These are phyloP conservation scores for Trypanosoma congolense DNA, from an alignment of 208 protist genomes.

Conservation along the genomic window DNA sequence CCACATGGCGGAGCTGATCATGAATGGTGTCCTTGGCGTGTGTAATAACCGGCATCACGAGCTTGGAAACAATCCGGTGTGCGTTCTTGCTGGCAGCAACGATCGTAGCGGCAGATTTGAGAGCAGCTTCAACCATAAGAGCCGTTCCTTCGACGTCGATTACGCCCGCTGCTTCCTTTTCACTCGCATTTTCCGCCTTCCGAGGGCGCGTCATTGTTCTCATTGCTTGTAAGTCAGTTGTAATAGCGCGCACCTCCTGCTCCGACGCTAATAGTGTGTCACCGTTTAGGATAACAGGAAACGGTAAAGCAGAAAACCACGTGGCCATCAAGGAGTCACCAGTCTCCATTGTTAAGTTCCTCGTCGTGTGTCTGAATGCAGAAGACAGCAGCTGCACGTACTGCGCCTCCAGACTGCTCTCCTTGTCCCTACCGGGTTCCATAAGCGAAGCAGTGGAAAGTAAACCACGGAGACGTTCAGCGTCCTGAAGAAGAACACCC, in stretches of 20 bases:
- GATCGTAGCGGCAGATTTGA: slow-evolving; percentile 1
- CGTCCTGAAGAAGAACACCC: slow-evolving; percentile 1
- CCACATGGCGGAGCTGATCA: slow-evolving; percentile 5
- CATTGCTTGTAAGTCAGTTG: slow-evolving; percentile 1
- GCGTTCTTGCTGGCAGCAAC: slow-evolving; percentile 9
- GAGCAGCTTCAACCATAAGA: background rate
- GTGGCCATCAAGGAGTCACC: background rate
- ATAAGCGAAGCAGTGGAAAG: slow-evolving; percentile 6
- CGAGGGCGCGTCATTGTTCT: background rate
- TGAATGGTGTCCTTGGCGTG: slow-evolving; percentile 10
- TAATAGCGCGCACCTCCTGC: slow-evolving; percentile 13
- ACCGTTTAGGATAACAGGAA: slow-evolving; percentile 17
- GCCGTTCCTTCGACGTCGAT: background rate
- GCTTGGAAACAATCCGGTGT: slow-evolving; percentile 15
- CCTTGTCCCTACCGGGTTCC: background rate
- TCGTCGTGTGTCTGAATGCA: slow-evolving; percentile 19
- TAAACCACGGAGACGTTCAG: background rate
- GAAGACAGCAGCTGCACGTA: slow-evolving; percentile 12
- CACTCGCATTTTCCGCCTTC: background rate
- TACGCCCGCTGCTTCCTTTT: background rate
- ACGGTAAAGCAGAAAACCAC: slow-evolving; percentile 14
- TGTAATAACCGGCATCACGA: slow-evolving; percentile 26
- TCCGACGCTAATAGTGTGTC: slow-evolving; percentile 1
- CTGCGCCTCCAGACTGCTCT: slow-evolving; percentile 10
- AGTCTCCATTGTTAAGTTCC: slow-evolving; percentile 16